phyloP scores from a whole-genome alignment of 148 eudicot genomes.

The Rhododendron ferrugineum region DNA sequence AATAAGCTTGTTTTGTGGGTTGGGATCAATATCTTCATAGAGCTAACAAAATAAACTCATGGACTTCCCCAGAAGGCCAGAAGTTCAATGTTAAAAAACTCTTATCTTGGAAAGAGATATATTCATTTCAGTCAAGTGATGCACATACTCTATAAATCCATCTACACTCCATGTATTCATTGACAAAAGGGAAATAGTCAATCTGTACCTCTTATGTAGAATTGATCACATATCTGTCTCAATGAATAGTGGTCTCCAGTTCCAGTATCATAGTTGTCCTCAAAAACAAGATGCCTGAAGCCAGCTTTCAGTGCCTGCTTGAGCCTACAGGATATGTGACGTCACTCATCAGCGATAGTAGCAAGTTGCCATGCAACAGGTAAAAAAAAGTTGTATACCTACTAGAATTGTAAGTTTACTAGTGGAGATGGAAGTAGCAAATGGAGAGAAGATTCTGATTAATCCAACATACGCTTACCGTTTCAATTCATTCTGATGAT shows the following conservation, averaged over 20 bases:
- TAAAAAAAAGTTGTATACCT: neutral
- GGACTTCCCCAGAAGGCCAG: neutral
- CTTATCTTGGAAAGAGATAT: neutral
- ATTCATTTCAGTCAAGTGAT: neutral
- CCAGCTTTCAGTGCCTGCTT: slow-evolving; percentile 97
- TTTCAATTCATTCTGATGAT: slow-evolving; percentile 94
- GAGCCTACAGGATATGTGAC: slow-evolving; percentile 35
- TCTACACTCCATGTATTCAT: neutral
- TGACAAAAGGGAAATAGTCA: slow-evolving; percentile 1
- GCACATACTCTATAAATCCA: neutral
- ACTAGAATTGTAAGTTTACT: neutral
- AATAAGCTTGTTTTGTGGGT: neutral
- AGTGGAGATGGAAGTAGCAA: neutral
- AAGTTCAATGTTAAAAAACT: neutral
- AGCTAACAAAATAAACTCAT: slow-evolving; percentile 1
- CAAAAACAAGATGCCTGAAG: slow-evolving; percentile 85
- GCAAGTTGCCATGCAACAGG: neutral
- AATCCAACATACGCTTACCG: slow-evolving; percentile 36
- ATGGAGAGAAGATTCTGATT: neutral
- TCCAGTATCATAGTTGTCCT: slow-evolving; percentile 98
- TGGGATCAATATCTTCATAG: neutral
- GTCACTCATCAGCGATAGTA: neutral
- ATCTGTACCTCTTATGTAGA: slow-evolving; percentile 72
- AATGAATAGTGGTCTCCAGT: slow-evolving; percentile 98
- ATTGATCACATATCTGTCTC: slow-evolving; percentile 96